Evolutionary conservation across 164 flowering plant species (phyloP), one percentile per base, ranked within the genome.

Genomic region (Sextonia rubra): DNA sequence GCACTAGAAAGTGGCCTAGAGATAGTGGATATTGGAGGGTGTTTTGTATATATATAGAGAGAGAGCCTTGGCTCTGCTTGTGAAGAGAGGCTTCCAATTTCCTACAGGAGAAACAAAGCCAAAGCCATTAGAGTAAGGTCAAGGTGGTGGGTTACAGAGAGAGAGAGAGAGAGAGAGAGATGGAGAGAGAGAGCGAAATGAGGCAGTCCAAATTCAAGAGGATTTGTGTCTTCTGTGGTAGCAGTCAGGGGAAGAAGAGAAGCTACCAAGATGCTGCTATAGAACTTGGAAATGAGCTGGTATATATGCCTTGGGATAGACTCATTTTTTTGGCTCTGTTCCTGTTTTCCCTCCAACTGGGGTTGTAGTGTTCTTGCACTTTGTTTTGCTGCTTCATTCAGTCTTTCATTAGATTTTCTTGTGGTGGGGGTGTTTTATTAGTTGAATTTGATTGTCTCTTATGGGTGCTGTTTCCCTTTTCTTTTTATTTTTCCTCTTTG

Each of bases 161-260:
- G n/a, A n/a, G 71, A 67, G 66, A 76, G 49, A 76, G 65, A 74
- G 67, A 58, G 68, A 62, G 74, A 27, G 77, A 44, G 32, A 76
- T 88, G 92, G 95, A 88, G 89, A 82, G 79, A 18, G 82, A 79
- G 67, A 77, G 76, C 82, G 90, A 86, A 68, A 76, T 77, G 82
- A 82, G 56, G 69, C 73, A 64, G 47, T 92, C 97, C 17, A 94
- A 78, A 79, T 94, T 94, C 80, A 86, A 77, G 75, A 91, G 91
- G 80, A 91, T 94, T 77, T 94, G 99, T 82, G 99, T 94, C n/a
- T 94, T 94, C 70, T 94, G 99, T 84, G 99, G 99, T 11, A 94
- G 99, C 76, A 94, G 97, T 76, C 94, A 87, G 67, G 99, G 99
- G 47, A 92, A 89, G 87, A 94, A 92, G 82, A 85, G 79, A 71